A percentile compares a stretch with the other conserved stretches of the same genome.
Evolutionary conservation across 495 filamentous ascomycete species (phyloP).

Genomic region (Acidiella bohemica): DNA sequence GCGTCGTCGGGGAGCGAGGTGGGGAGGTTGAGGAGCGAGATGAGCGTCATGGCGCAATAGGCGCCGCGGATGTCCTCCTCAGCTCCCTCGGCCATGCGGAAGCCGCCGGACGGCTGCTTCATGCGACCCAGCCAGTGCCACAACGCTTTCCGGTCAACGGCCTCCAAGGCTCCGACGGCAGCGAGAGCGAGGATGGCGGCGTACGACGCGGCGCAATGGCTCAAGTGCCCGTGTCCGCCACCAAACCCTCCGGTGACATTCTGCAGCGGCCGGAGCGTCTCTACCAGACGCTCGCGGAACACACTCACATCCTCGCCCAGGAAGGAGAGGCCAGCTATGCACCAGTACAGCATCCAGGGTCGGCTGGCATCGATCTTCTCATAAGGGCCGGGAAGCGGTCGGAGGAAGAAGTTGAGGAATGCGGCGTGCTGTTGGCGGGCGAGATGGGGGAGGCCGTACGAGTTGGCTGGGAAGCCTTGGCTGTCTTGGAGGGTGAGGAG

Average conservation of each 20-base stretch:
- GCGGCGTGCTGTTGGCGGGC: slow-evolving; percentile 53
- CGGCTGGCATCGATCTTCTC: slow-evolving; percentile 65
- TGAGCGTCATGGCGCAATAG: slow-evolving; percentile 73
- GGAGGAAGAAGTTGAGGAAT: slow-evolving; percentile 60
- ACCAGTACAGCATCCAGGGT: slow-evolving; percentile 93
- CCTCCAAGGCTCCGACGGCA: slow-evolving; percentile 57
- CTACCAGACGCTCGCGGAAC: slow-evolving; percentile 54
- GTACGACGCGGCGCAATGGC: slow-evolving; percentile 81
- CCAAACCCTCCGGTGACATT: slow-evolving; percentile 80
- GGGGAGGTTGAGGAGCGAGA: slow-evolving; percentile 72
- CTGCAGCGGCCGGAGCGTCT: slow-evolving; percentile 65
- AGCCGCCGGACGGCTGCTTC: slow-evolving; percentile 75
- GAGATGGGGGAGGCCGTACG: slow-evolving; percentile 58
- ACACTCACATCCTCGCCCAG: slow-evolving; percentile 61
- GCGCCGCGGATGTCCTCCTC: slow-evolving; percentile 89
- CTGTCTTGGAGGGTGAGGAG: slow-evolving; percentile 40
- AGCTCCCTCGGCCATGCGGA: slow-evolving; percentile 63
- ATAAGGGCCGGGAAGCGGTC: slow-evolving; percentile 49
- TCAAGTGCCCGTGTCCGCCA: slow-evolving; percentile 78
- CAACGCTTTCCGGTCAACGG: slow-evolving; percentile 71
- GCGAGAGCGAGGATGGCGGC: slow-evolving; percentile 64
- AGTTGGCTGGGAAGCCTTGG: slow-evolving; percentile 39
- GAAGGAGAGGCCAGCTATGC: slow-evolving; percentile 52
- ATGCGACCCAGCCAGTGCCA: slow-evolving; percentile 77
- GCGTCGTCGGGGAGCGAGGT: slow-evolving; percentile 56